Conservation (phyloP, 352 stramenopile genomes). For the Globisporangium emineosum region DNA sequence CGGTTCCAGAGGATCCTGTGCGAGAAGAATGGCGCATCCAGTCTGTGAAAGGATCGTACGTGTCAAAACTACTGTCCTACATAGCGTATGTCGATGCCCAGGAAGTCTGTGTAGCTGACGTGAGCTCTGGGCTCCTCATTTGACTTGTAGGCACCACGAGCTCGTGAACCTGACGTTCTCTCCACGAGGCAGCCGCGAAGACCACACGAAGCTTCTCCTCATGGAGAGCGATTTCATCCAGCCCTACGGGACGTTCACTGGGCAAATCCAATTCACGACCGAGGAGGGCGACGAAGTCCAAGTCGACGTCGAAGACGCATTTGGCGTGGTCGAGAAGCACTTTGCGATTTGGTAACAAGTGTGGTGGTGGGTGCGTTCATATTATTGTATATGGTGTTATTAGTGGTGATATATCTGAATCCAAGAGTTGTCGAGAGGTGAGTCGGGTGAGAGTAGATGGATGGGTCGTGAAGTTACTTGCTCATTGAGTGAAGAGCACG, state of each 20-base stretch:
- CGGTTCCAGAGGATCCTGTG: slow-evolving; percentile 20
- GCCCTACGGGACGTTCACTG: slow-evolving; percentile 32
- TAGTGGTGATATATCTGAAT: too few species aligned
- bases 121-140: neutral
- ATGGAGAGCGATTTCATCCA: slow-evolving; percentile 43
- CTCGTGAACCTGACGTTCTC: slow-evolving; percentile 30
- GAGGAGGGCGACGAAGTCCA: slow-evolving; percentile 14
- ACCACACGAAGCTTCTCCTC: slow-evolving; percentile 29
- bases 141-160: slow-evolving; percentile 13
- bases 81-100: too few species aligned
- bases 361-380: neutral
- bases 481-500: too few species aligned
- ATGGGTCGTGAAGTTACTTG: too few species aligned
- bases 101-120: too few species aligned
- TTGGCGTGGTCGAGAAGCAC: slow-evolving; percentile 45
- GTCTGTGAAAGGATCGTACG: slow-evolving; percentile 11
- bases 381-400: too few species aligned
- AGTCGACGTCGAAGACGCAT: slow-evolving; percentile 30
- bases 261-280: slow-evolving; percentile 15
- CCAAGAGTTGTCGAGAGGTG: too few species aligned
- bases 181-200: slow-evolving; percentile 28
- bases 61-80: too few species aligned
- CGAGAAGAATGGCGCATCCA: slow-evolving; percentile 20
- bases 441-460: too few species aligned
- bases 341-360: slow-evolving; percentile 41